Conservation (phyloP, 2,329 filamentous ascomycete species). For the Pleomassaria siparia region DNA sequence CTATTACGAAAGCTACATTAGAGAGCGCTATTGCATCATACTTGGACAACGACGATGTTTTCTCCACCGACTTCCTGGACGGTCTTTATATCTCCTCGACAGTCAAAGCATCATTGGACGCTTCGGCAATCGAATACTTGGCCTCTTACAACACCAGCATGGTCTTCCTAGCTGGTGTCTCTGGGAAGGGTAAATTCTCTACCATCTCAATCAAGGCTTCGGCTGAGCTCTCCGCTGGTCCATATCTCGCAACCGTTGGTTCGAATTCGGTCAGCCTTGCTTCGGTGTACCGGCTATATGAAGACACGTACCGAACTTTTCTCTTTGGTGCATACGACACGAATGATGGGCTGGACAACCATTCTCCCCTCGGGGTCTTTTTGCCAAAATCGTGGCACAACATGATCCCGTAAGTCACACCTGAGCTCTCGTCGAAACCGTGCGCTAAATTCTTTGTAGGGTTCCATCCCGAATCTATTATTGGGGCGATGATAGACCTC, state of each 20-base stretch:
- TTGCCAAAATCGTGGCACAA: constrained; percentile 30
- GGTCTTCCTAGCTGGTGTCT: constrained; percentile 18
- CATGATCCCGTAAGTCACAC: constrained; percentile 28
- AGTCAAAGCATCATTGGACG: constrained; percentile 20
- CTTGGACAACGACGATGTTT: constrained; percentile 41
- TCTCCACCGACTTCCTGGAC: constrained; percentile 39
- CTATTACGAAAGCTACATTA: constrained; percentile 31
- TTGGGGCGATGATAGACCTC: constrained; percentile 32
- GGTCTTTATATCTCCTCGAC: constrained; percentile 33
- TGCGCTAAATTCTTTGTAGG: constrained; percentile 3
- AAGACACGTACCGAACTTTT: constrained; percentile 33
- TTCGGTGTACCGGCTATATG: constrained; percentile 33
- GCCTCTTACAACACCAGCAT: constrained; percentile 16
- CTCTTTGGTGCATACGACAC: constrained; percentile 33
- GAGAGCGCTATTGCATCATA: constrained; percentile 34
- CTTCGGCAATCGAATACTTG: constrained; percentile 22
- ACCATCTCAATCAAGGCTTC: constrained; percentile 10
- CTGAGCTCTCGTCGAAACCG: not conserved
- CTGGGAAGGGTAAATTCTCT: constrained; percentile 8
- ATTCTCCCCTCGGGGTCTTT: constrained; percentile 25
- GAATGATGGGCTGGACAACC: constrained; percentile 22
- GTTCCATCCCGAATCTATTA: constrained; percentile 46
- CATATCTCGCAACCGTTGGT: constrained; percentile 26
- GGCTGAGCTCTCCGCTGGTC: constrained; percentile 25
- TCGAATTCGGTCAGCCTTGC: constrained; percentile 19